Evolutionary conservation across 805 yeast species (phyloP).

Genomic region (Kurtzmaniella fragi): DNA sequence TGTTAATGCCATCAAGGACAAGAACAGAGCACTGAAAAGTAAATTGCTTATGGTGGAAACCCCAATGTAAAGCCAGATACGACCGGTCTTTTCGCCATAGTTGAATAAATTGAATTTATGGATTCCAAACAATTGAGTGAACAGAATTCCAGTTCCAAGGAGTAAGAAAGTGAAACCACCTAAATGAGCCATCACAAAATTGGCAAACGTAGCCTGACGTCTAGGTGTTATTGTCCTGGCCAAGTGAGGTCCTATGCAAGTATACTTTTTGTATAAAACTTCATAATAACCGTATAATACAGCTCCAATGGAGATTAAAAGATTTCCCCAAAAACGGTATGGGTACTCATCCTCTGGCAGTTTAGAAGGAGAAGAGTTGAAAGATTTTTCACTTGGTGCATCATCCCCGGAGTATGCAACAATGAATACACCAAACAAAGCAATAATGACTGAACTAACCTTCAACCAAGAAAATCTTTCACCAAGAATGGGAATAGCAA

Average conservation of each 20-base stretch:
- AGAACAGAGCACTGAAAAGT: slow-evolving; percentile 63
- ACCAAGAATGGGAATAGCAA: slow-evolving; percentile 68
- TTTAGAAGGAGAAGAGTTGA: slow-evolving; percentile 6
- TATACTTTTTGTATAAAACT: slow-evolving; percentile 68
- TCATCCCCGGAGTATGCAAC: slow-evolving; percentile 64
- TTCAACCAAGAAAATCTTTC: slow-evolving; percentile 64
- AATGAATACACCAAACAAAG: slow-evolving; percentile 68
- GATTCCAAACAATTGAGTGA: slow-evolving; percentile 49
- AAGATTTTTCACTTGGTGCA: neutral
- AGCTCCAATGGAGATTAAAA: slow-evolving; percentile 70
- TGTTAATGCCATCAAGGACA: slow-evolving; percentile 76
- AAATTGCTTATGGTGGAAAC: slow-evolving; percentile 61
- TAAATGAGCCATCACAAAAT: slow-evolving; percentile 63
- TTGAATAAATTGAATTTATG: slow-evolving; percentile 55
- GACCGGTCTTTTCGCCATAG: slow-evolving; percentile 30
- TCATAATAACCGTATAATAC: slow-evolving; percentile 77
- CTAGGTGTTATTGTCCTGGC: slow-evolving; percentile 41
- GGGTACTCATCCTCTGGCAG: slow-evolving; percentile 36
- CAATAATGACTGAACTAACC: slow-evolving; percentile 61
- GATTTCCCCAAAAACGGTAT: slow-evolving; percentile 60
- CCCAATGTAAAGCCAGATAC: slow-evolving; percentile 41
- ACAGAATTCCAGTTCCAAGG: slow-evolving; percentile 43
- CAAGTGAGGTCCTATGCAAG: slow-evolving; percentile 65
- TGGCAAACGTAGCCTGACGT: slow-evolving; percentile 77
- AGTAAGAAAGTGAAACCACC: slow-evolving; percentile 53